Conservation (phyloP, 202 grass and related monocot species). For the Eragrostis tef region DNA sequence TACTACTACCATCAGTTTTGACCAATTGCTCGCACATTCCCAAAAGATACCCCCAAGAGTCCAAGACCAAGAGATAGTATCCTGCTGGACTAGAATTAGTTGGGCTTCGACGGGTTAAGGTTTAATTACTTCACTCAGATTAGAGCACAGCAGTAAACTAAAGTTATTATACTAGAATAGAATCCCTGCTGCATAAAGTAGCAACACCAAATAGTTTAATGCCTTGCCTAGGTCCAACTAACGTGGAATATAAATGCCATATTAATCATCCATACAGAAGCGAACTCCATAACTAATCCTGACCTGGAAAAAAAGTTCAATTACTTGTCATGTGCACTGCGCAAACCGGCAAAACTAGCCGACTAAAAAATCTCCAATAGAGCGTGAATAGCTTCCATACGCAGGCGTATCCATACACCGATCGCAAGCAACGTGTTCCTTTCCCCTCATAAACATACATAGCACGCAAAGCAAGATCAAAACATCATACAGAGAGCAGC, state of each 20-base stretch:
- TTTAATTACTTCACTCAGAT: slow-evolving; percentile 5
- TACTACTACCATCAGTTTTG: slow-evolving; percentile 32
- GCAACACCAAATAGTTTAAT: slow-evolving; percentile 47
- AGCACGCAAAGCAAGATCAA: slow-evolving; percentile 8
- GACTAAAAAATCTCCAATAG: neutral
- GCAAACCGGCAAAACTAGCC: neutral
- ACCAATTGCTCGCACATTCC: slow-evolving; percentile 34
- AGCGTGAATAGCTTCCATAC: neutral
- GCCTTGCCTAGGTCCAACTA: slow-evolving; percentile 24
- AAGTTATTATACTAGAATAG: neutral
- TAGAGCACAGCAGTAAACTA: slow-evolving; percentile 14
- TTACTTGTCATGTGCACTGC: neutral
- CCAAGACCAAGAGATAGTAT: neutral
- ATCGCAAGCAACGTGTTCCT: neutral
- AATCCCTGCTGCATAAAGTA: slow-evolving; percentile 43
- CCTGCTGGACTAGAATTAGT: neutral
- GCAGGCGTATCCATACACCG: neutral
- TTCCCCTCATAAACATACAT: neutral
- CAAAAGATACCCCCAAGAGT: slow-evolving; percentile 18
- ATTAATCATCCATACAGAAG: slow-evolving; percentile 6
- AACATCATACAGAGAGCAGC: neutral
- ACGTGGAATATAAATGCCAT: slow-evolving; percentile 9
- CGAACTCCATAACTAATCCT: neutral
- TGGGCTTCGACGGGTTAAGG: slow-evolving; percentile 5
- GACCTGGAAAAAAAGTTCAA: too few relatives aligned